These are phyloP conservation scores for Ceratocystiopsis sp. DNA, from an alignment of 2,329 filamentous ascomycete species.

Conservation along the genomic window DNA sequence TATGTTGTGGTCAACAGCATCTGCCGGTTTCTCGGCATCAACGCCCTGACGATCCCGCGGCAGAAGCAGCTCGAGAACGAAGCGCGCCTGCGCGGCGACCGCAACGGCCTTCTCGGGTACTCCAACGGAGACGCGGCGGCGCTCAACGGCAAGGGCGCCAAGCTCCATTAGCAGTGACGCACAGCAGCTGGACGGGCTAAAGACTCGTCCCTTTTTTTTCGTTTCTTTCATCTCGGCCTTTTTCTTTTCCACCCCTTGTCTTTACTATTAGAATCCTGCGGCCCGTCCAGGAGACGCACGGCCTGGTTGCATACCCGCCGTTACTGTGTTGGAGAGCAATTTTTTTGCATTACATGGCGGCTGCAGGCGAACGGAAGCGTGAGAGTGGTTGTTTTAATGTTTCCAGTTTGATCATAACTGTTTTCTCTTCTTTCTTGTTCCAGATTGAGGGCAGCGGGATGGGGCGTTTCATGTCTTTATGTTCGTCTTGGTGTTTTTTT, in stretches of 20 bases:
- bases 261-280: background rate
- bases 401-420: background rate
- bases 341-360: too few relatives aligned
- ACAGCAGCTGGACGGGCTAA: too few relatives aligned
- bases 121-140: background rate
- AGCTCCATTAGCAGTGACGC: conserved; percentile 9
- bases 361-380: too few relatives aligned
- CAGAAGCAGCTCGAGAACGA: conserved; percentile 42
- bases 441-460: too few relatives aligned
- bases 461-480: too few relatives aligned
- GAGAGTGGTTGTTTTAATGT: too few relatives aligned
- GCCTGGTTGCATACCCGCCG: background rate
- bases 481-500: background rate
- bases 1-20: conserved; percentile 81
- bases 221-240: background rate
- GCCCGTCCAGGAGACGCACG: conserved; percentile 1
- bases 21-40: conserved; percentile 83
- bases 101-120: conserved; percentile 1
- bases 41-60: conserved; percentile 70
- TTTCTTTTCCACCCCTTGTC: background rate
- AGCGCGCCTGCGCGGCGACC: conserved; percentile 18
- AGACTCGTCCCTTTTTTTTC: background rate
- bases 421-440: background rate
- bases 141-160: conserved; percentile 9
- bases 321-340: too few relatives aligned